Base-by-base conservation (phyloP, 129 eudicot genomes). In the Ambrosia trifida region DNA sequence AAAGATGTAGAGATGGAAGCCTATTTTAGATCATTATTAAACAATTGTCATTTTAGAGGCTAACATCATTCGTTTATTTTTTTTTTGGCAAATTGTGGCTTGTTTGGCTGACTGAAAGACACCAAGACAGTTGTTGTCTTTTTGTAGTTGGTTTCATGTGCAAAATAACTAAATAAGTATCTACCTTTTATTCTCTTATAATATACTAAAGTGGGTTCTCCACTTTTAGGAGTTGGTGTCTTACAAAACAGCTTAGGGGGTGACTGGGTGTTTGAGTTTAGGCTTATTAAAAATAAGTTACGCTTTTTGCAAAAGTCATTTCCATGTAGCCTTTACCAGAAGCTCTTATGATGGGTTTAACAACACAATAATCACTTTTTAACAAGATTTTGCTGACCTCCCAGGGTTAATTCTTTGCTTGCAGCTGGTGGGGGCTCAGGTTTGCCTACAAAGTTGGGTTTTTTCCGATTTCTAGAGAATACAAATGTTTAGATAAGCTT, bases 41-140 rank as follows among this genome's bases (percentile, higher is more conserved):
- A 50, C 30, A 72, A 31, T 52, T 9, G 47, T 64, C 33, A 35
- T 45, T 47, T 28, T 35, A 24, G 31, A 41, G 69, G 24, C 19
- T 32, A n/a, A 18, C 41, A 16, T 61, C 14, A 32, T 68, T 69
- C 68, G 51, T 65, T 31, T 12, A 16, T 18, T 43, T 58, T 18
- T 43, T 58, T 13, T 17, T 2, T 24, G 28, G 24, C 32, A 20
- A 28, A 50, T 11, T 13, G 14, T 57, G 61, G 49, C 16, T 40
- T 64, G 64, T 38, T 50, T 64, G 43, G 43, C 45, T 51, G 31
- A 53, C 45, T 74, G 65, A 74, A 62, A 74, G 78, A 40, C 65
- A 24, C 65, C 41, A 28, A 60, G n/a, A 30, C 8, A 3, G 40
- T 35, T 3, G 53, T 20, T 44, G 20, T 67, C 64, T 79, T 63